Conservation (phyloP, 2,329 filamentous ascomycete species). For the Aspergillus alliaceus region DNA sequence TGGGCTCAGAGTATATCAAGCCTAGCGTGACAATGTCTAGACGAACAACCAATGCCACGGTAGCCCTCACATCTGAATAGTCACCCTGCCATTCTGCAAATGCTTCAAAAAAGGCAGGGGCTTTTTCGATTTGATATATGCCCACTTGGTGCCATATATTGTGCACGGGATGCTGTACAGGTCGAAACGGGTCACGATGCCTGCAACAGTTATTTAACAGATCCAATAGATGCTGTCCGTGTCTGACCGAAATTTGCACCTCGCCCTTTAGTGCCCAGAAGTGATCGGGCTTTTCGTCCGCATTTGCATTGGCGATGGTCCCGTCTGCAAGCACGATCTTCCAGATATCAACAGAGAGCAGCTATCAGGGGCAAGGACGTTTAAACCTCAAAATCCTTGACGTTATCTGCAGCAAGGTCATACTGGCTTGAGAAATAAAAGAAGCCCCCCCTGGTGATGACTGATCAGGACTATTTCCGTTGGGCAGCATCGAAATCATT, state of each 20-base stretch:
- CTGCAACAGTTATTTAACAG: too few relatives aligned
- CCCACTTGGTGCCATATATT: too few relatives aligned
- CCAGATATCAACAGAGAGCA: too few relatives aligned
- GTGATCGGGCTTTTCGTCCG: constrained; percentile 22
- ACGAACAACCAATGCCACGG: background rate
- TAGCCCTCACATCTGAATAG: background rate
- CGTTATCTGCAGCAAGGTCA: constrained; percentile 13
- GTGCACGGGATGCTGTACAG: background rate
- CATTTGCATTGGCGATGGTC: constrained; percentile 13
- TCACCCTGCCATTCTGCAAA: background rate
- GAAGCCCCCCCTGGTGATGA: too few relatives aligned
- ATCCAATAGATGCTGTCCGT: too few relatives aligned
- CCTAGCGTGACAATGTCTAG: background rate
- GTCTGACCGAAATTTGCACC: constrained; percentile 29
- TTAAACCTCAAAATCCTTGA: constrained; percentile 16
- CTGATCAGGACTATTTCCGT: too few relatives aligned
- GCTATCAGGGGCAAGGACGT: too few relatives aligned
- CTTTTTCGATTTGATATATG: background rate
- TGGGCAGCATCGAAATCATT: too few relatives aligned
- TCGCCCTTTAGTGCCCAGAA: constrained; percentile 33
- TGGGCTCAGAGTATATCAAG: background rate
- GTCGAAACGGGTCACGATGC: constrained; percentile 13
- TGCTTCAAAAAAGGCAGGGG: background rate
- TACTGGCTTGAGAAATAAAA: constrained; percentile 8
- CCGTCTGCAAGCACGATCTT: constrained; percentile 20